Percentiles rank a stretch among this genome's conserved stretches.
Evolutionary conservation across 2,329 filamentous ascomycete genomes (phyloP).

Genomic region (Pseudocercospora pini-densiflorae): DNA sequence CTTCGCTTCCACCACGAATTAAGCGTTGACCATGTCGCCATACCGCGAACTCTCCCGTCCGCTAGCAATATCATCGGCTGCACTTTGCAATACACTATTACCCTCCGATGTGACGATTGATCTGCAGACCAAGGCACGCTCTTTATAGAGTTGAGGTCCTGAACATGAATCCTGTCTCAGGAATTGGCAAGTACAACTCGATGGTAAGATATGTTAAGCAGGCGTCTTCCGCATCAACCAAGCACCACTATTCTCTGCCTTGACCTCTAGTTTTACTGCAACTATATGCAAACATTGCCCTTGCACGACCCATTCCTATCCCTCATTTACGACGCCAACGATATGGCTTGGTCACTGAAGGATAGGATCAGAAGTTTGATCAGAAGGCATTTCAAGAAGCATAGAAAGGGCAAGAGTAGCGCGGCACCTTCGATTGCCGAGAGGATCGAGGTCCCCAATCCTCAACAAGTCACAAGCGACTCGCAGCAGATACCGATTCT

Average conservation of each 20-base stretch:
- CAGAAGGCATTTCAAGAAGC: conserved; percentile 14
- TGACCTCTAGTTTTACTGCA: not conserved
- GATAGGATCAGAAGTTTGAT: conserved; percentile 30
- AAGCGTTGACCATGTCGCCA: not conserved
- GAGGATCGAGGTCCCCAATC: not conserved
- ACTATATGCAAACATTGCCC: conserved; percentile 12
- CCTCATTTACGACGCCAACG: conserved; percentile 10
- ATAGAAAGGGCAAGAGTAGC: conserved; percentile 18
- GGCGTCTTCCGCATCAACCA: not conserved
- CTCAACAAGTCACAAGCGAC: conserved; percentile 1
- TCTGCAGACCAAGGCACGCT: conserved; percentile 5
- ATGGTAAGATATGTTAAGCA: not conserved
- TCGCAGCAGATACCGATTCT: conserved; percentile 11
- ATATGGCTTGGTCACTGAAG: conserved; percentile 18
- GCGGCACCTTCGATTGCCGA: not conserved
- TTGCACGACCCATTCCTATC: conserved; percentile 7
- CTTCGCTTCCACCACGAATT: not conserved
- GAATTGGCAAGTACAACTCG: not conserved
- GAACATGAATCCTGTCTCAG: not conserved
- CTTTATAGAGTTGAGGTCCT: not conserved
- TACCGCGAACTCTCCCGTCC: not conserved
- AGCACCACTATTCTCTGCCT: not conserved
- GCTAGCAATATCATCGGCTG: conserved; percentile 3
- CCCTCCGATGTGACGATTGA: not conserved
- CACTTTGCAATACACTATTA: not conserved